phyloP scores from a whole-genome alignment of 352 stramenopile genomes.

The Globisporangium splendens region DNA sequence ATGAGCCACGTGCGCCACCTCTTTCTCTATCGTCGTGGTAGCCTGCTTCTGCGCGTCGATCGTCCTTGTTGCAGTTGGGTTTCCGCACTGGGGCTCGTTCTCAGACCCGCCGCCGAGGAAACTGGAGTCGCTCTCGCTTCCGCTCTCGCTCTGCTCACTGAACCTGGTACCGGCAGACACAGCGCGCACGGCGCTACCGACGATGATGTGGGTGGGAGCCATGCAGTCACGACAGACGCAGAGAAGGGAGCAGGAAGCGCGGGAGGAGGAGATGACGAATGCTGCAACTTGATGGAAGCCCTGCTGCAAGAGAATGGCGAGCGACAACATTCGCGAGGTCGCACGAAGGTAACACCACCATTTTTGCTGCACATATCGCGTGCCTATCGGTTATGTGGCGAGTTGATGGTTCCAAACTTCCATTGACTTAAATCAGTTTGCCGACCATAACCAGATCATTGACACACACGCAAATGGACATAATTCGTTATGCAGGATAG shows the following conservation, averaged over 20 bases:
- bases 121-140: constrained; percentile 9
- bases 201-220: neutral
- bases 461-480: no score
- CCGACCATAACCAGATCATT: no score
- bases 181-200: neutral
- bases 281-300: neutral
- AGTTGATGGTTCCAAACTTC: no score
- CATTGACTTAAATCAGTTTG: no score
- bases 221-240: neutral
- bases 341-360: neutral
- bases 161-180: neutral
- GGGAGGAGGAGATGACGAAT: no score
- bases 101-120: constrained; percentile 1
- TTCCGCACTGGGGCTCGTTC: constrained; percentile 9
- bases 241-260: neutral
- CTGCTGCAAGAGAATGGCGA: neutral
- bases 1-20: no score
- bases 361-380: neutral
- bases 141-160: constrained; percentile 7
- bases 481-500: no score
- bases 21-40: no score
- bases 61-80: constrained; percentile 2
- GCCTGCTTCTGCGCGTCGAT: neutral
- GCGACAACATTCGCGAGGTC: neutral
- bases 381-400: neutral